Base-by-base conservation (phyloP, 768 basidiomycete genomes). In the Artomyces pyxidatus region DNA sequence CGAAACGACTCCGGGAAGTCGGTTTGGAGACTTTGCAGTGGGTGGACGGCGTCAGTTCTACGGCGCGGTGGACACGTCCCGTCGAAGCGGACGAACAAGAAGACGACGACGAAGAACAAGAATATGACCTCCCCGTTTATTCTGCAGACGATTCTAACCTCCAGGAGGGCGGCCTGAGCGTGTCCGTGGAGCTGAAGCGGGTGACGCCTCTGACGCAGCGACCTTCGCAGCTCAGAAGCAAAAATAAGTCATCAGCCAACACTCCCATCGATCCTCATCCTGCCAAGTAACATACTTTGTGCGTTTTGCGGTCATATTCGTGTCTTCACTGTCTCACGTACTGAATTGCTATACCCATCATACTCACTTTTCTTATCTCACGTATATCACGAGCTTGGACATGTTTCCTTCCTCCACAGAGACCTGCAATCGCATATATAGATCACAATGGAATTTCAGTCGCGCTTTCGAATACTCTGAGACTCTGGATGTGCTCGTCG, bases 171-270 rank as follows among this genome's bases (percentile, higher is more conserved):
- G 60, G 66, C 23, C 50, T 71, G 49, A 68, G 53, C 29, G 60
- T 72, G 32, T 43, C 55, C 12, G 53, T 58, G 21, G 61, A 70
- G 50, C 70, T 71, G 29, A 70, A 72, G 54, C 64, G 42, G 29
- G 41, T 72, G 27, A 81, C 83, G 9, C 83, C 81, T 6, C 71
- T 88, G 42, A 87, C 86, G 11, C 73, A 80, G 51, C 80, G 78
- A 51, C 81, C 81, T 11, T 85, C 84, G 6, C 67, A 63, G 41
- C 66, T n/a, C n/a, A n/a, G 53, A 37, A 45, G 49, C 38, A 56
- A 56, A 37, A 47, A 47, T 11, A 50, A 47, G 30, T n/a, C n/a
- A n/a, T n/a, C n/a, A n/a, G n/a, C n/a, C n/a, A n/a, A n/a, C n/a
- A n/a, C n/a, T n/a, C n/a, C n/a, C n/a, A n/a, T n/a, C n/a, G n/a